A percentile compares a stretch with the other conserved stretches of the same genome.
phyloP scores from a whole-genome alignment of 1,284 basidiomycete species.

The Leccinum pachyderme region DNA sequence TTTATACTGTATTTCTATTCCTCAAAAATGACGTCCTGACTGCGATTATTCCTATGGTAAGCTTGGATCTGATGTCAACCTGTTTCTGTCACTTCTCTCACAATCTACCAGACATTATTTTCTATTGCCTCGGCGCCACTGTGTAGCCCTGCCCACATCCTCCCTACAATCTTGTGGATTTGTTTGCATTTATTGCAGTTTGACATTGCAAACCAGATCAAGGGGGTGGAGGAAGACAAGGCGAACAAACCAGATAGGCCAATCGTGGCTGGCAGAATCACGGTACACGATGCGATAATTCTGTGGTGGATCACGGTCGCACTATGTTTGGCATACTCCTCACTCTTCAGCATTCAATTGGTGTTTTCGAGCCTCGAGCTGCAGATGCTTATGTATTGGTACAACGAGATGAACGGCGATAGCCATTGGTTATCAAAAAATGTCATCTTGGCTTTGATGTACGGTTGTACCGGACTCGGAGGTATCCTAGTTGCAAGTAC shows the following conservation, averaged over 20 bases:
- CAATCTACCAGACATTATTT: slow-evolving; percentile 35
- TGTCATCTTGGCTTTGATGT: slow-evolving; percentile 37
- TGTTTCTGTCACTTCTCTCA: slow-evolving; percentile 1
- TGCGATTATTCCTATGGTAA: slow-evolving; percentile 39
- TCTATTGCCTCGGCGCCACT: slow-evolving; percentile 35
- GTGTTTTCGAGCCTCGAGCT: slow-evolving; percentile 34
- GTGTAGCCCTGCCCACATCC: slow-evolving; percentile 16
- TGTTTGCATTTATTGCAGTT: slow-evolving; percentile 45
- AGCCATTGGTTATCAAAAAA: slow-evolving; percentile 39
- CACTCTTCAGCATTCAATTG: slow-evolving; percentile 31
- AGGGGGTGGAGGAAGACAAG: slow-evolving; percentile 40
- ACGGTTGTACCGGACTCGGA: slow-evolving; percentile 38
- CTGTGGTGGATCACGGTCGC: slow-evolving; percentile 39
- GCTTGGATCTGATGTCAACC: slow-evolving; percentile 1
- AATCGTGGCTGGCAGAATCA: slow-evolving; percentile 38
- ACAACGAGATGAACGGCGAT: slow-evolving; percentile 39
- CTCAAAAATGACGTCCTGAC: slow-evolving; percentile 42
- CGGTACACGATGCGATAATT: slow-evolving; percentile 27
- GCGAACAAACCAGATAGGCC: slow-evolving; percentile 43
- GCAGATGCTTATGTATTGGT: slow-evolving; percentile 31
- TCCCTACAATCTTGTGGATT: slow-evolving; percentile 38
- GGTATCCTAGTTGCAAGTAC: slow-evolving; percentile 38
- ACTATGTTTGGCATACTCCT: slow-evolving; percentile 35
- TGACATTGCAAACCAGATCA: slow-evolving; percentile 43
- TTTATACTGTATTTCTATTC: slow-evolving; percentile 40